Conservation (phyloP, 2,329 filamentous ascomycete genomes). For the Aspergillus proliferans region DNA sequence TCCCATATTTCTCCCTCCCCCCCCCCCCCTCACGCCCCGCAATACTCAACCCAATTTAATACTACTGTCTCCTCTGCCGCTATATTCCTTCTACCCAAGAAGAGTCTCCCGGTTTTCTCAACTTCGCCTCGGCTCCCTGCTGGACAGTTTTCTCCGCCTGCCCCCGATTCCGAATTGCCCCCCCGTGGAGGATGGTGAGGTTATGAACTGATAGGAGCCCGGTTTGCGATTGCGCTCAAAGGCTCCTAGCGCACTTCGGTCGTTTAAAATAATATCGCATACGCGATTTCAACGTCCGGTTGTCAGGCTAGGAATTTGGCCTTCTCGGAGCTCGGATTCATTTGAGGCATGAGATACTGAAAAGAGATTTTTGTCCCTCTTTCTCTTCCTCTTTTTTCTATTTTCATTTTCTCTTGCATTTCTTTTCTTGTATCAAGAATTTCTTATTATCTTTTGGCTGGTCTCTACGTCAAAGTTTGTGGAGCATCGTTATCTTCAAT, state of each 20-base stretch:
- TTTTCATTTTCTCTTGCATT: not conserved
- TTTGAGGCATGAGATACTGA: constrained; percentile 26
- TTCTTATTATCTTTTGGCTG: constrained; percentile 9
- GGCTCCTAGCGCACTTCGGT: constrained; percentile 33
- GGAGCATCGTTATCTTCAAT: constrained; percentile 7
- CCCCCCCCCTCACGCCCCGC: constrained; percentile 2
- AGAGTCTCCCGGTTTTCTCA: not conserved
- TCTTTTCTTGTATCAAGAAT: constrained; percentile 10
- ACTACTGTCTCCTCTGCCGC: not conserved
- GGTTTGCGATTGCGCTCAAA: constrained; percentile 35
- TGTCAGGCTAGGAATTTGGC: constrained; percentile 16
- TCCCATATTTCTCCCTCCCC: constrained; percentile 1
- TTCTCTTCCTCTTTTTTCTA: not conserved
- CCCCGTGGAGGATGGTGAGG: constrained; percentile 31
- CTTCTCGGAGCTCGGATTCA: constrained; percentile 10
- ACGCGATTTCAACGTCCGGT: constrained; percentile 13
- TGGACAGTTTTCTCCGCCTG: too few relatives aligned
- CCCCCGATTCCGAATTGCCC: not conserved
- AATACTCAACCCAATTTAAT: constrained; percentile 3
- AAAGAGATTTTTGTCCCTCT: constrained; percentile 2
- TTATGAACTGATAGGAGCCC: constrained; percentile 34
- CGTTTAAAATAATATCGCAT: constrained; percentile 12
- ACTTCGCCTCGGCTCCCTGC: not conserved
- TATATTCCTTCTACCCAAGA: constrained; percentile 3
- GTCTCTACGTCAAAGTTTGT: constrained; percentile 14